These are phyloP conservation scores for Paramecium tetraurelia DNA, from an alignment of 73 alveolate genomes.

Conservation along the genomic window DNA sequence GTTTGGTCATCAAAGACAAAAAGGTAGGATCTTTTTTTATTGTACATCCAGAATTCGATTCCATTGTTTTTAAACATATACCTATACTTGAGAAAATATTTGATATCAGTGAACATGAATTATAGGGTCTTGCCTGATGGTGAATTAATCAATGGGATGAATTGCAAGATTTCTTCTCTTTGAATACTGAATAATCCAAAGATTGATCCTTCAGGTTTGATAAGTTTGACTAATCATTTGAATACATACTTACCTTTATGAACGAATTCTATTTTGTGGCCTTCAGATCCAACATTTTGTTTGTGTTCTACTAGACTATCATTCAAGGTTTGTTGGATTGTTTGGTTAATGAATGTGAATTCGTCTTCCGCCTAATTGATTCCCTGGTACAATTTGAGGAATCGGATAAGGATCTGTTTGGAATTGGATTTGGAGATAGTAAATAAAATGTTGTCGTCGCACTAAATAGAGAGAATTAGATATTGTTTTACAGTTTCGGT, in stretches of 20 bases:
- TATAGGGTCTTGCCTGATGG: neutral
- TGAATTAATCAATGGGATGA: conserved; percentile 31
- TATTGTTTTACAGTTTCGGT: conserved; percentile 45
- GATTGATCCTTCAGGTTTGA: conserved; percentile 54
- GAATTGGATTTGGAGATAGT: conserved; percentile 43
- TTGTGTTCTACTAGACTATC: conserved; percentile 10
- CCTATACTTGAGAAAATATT: conserved; percentile 49
- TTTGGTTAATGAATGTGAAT: neutral
- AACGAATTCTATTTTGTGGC: conserved; percentile 16
- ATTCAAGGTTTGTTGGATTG: neutral
- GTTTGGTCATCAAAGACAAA: conserved; percentile 50
- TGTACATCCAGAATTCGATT: conserved; percentile 54
- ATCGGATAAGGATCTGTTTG: conserved; percentile 31
- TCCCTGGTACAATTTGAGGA: conserved; percentile 42
- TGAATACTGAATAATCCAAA: conserved; percentile 29
- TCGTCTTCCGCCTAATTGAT: conserved; percentile 50
- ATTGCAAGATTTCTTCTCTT: neutral
- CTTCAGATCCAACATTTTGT: neutral
- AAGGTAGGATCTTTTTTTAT: conserved; percentile 40
- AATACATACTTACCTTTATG: neutral
- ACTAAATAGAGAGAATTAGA: neutral
- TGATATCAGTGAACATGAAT: conserved; percentile 45
- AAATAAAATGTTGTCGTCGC: conserved; percentile 40
- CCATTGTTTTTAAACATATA: conserved; percentile 44
- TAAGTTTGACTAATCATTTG: conserved; percentile 19